Base-by-base conservation (phyloP, 495 filamentous ascomycete species). In the Penicillium cinerascens region DNA sequence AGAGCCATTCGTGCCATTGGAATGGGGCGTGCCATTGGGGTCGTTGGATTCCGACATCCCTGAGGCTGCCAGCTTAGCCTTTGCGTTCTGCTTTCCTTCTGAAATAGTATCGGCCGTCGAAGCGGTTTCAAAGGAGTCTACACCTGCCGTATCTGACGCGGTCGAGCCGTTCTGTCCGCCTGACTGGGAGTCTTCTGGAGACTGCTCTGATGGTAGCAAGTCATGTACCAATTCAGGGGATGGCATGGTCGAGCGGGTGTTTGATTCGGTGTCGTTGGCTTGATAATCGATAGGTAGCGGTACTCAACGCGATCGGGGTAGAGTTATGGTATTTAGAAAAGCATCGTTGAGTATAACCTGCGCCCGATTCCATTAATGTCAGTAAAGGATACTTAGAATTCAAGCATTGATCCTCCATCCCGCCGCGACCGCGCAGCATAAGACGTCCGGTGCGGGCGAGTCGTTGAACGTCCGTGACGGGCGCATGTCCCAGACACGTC, bases 81-180 rank as follows among this genome's bases (percentile, higher is more conserved):
- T 82, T 21, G 80, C 78, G 57, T 77, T 79, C 52, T 83, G 74
- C 57, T 85, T 86, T 20, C 78, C 77, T 56, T 82, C 80, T 35
- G 66, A 67, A 21, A 82, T 78, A 20, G 66, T 45, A 61, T 78
- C 69, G 15, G 56, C 52, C 17, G 44, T 61, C 16, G 56, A 36
- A 16, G 51, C 51, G 10, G 60, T 47, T n/a, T 58, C 61, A 23
- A 61, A 26, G 45, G 58, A 55, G 33, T 67, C 64, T 22, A 54
- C 58, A 51, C 61, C 62, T 23, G 54, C 54, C n/a, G 55, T 48
- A 43, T 67, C 63, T 21, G 58, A 51, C 44, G 54, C 52, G 53
- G 55, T 47, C 21, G 58, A 59, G 49, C 58, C 63, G 41, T 66
- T 66, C 29, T 68, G 65, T 42, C 49, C 40, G 25, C 50, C 67